Conservation (phyloP, 495 filamentous ascomycete species). For the Podospora tetraspora region DNA sequence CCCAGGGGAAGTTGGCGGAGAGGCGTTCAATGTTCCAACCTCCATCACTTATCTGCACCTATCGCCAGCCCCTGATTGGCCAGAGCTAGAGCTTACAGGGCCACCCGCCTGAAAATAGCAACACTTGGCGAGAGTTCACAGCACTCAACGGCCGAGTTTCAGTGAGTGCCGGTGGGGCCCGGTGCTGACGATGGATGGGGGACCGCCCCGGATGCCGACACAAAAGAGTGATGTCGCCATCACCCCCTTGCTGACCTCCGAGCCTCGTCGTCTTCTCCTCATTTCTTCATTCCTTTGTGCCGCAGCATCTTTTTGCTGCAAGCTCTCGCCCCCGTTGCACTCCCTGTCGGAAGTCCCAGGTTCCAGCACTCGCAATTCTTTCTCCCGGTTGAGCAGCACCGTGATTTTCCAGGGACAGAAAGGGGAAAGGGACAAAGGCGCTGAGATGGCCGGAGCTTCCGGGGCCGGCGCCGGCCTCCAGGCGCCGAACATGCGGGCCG, state of each 20-base stretch:
- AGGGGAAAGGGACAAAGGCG: background rate
- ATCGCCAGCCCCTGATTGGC: background rate
- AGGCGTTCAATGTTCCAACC: background rate
- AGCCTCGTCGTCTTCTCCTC: background rate
- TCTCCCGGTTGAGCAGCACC: background rate
- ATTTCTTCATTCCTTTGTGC: background rate
- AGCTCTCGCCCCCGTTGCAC: background rate
- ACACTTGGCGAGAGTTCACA: background rate
- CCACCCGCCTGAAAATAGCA: background rate
- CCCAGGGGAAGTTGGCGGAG: background rate
- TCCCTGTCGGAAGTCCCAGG: background rate
- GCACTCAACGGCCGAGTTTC: background rate
- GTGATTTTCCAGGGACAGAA: background rate
- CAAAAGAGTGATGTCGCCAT: conserved; percentile 2
- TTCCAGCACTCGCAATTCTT: background rate
- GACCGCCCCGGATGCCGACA: background rate
- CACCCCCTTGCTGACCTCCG: background rate
- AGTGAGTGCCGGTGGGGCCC: background rate
- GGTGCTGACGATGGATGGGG: background rate
- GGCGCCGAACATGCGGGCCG: background rate
- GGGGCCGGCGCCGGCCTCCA: background rate
- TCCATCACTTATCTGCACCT: background rate
- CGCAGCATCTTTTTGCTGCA: background rate
- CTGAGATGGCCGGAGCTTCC: background rate
- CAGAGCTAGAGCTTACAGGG: background rate